These are phyloP conservation scores for Pichia sp. DNA, from an alignment of 1,139 yeast genomes.

Conservation along the genomic window DNA sequence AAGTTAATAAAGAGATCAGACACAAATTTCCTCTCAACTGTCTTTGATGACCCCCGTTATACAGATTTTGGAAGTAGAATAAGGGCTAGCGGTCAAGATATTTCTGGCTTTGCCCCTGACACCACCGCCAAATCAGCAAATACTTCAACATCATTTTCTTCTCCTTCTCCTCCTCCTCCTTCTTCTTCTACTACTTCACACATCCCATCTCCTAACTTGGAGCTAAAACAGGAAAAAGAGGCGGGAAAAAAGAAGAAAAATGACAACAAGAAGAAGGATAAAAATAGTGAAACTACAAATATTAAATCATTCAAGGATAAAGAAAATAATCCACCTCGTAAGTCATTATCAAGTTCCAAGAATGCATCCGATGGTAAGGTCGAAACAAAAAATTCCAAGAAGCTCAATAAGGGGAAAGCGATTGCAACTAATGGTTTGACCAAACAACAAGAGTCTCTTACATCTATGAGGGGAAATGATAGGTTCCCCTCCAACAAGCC, in stretches of 20 bases:
- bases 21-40: not conserved
- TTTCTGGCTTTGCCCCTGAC: not conserved
- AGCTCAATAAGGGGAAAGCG: not conserved
- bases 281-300: not conserved
- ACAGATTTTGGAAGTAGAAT: not conserved
- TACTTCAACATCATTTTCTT: not conserved
- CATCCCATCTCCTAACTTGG: not conserved
- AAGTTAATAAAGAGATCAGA: slow-evolving; percentile 1
- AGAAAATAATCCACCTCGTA: not conserved
- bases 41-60: slow-evolving; percentile 10
- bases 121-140: not conserved
- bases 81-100: not conserved
- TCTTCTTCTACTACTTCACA: not conserved
- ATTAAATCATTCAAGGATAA: not conserved
- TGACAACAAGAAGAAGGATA: not conserved
- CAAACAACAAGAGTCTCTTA: too few species aligned
- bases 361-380: not conserved
- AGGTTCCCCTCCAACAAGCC: not conserved
- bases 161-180: not conserved
- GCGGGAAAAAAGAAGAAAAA: not conserved
- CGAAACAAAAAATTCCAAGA: not conserved
- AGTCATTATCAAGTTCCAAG: not conserved
- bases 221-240: not conserved
- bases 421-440: too few species aligned
- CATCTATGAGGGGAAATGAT: not conserved